phyloP scores from a whole-genome alignment of 352 stramenopile genomes.

The Globisporangium middletonii region DNA sequence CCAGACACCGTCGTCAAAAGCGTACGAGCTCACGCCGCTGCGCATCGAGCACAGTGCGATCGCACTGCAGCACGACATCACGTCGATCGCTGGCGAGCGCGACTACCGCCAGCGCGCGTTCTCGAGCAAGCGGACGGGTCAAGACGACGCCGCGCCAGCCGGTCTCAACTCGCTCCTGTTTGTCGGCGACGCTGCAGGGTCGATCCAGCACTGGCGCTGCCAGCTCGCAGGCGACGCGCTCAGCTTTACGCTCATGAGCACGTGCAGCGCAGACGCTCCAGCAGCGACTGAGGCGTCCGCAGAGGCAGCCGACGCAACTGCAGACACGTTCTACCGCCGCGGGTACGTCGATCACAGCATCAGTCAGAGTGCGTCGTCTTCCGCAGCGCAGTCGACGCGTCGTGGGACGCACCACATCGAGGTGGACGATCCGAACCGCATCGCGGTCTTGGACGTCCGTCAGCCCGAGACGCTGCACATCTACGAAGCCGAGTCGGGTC shows the following conservation, averaged over 20 bases:
- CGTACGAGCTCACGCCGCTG: conserved; percentile 46
- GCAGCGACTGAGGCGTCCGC: neutral
- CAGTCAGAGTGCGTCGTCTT: neutral
- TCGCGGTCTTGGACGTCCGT: conserved; percentile 54
- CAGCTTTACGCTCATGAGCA: conserved; percentile 74
- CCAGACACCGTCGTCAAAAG: conserved; percentile 19
- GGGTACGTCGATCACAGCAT: conserved; percentile 15
- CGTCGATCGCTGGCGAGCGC: conserved; percentile 65
- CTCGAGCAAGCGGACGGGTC: conserved; percentile 29
- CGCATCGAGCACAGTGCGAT: conserved; percentile 44
- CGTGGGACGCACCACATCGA: conserved; percentile 63
- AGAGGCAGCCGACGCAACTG: neutral
- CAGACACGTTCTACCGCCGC: conserved; percentile 25
- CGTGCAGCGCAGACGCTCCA: conserved; percentile 7
- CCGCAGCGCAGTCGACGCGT: neutral
- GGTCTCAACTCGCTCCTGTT: conserved; percentile 77
- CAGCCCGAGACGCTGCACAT: conserved; percentile 51
- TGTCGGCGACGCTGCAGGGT: conserved; percentile 45
- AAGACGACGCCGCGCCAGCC: conserved; percentile 10
- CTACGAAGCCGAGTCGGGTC: conserved; percentile 74
- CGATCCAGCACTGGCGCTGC: conserved; percentile 76
- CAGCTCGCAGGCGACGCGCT: conserved; percentile 40
- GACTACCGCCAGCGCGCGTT: conserved; percentile 82
- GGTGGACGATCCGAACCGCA: conserved; percentile 79
- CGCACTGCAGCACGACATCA: conserved; percentile 52